Percentiles rank a stretch among this genome's conserved stretches.
Conservation (phyloP, 768 basidiomycete genomes). For the Strobilomyces dryophilus region DNA sequence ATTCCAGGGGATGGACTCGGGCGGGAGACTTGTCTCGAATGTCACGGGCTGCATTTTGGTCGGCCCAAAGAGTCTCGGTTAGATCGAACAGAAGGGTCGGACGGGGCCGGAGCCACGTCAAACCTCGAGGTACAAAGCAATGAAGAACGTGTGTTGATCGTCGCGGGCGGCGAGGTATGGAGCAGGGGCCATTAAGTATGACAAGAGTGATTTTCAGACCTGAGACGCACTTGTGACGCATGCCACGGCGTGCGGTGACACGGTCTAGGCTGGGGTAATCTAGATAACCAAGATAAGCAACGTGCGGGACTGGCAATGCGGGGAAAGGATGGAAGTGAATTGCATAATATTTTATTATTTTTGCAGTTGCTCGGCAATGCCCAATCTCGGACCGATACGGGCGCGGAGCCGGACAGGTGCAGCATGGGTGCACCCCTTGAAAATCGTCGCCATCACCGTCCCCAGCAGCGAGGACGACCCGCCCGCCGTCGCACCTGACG, state of each 20-base stretch:
- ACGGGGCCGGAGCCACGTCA: neutral
- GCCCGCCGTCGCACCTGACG: neutral
- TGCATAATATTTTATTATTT: constrained; percentile 10
- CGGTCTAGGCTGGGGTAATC: constrained; percentile 26
- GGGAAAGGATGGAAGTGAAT: constrained; percentile 11
- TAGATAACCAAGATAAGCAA: constrained; percentile 23
- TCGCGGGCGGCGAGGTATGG: constrained; percentile 7
- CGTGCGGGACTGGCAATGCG: constrained; percentile 9
- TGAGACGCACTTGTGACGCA: neutral
- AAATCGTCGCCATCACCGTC: constrained; percentile 11
- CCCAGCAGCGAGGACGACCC: neutral
- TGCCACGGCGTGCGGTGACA: neutral
- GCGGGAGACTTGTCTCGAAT: neutral
- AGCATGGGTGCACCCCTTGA: constrained; percentile 1
- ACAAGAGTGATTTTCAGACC: constrained; percentile 10
- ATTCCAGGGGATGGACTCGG: neutral
- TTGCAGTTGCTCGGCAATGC: constrained; percentile 9
- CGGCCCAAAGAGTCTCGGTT: neutral
- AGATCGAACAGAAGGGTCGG: neutral
- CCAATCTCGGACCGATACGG: constrained; percentile 26
- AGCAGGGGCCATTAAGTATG: neutral
- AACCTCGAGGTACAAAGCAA: constrained; percentile 4
- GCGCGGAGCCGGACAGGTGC: constrained; percentile 16
- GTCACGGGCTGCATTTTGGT: neutral
- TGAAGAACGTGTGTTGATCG: constrained; percentile 6